These are phyloP conservation scores for Pueraria montana DNA, from an alignment of 306 rosid species.

Conservation along the genomic window DNA sequence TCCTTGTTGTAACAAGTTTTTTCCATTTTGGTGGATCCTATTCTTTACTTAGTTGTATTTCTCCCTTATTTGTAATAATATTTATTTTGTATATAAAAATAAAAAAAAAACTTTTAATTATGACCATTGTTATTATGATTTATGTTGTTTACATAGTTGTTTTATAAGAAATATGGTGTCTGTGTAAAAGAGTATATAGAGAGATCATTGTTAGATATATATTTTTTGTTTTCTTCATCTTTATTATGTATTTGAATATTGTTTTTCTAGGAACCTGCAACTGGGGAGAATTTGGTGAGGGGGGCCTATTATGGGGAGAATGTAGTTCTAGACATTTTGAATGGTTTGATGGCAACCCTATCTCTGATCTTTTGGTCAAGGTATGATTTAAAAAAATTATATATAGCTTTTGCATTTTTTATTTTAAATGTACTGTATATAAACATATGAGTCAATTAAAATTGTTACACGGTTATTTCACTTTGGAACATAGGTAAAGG, in stretches of 20 bases:
- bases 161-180: not conserved
- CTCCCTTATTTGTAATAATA: not conserved
- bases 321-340: slow-evolving; percentile 88
- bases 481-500: slow-evolving; percentile 72
- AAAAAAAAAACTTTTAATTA: not conserved
- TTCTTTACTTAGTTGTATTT: not conserved
- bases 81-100: not conserved
- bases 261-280: slow-evolving; percentile 72
- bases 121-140: not conserved
- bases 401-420: slow-evolving; percentile 9
- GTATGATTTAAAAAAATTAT: slow-evolving; percentile 50
- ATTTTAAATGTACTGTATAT: slow-evolving; percentile 15
- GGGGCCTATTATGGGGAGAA: slow-evolving; percentile 97
- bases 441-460: slow-evolving; percentile 21
- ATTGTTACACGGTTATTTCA: slow-evolving; percentile 5
- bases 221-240: slow-evolving; percentile 19
- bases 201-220: not conserved
- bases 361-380: slow-evolving; percentile 75
- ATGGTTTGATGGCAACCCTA: slow-evolving; percentile 89
- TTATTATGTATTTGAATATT: slow-evolving; percentile 19
- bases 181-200: not conserved
- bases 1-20: not conserved
- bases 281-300: slow-evolving; percentile 97
- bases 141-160: not conserved
- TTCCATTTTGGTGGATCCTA: not conserved